A percentile compares a stretch with the other conserved stretches of the same genome.
Conservation (phyloP, 345 rosid genomes). For the Sisymbrium altissimum region DNA sequence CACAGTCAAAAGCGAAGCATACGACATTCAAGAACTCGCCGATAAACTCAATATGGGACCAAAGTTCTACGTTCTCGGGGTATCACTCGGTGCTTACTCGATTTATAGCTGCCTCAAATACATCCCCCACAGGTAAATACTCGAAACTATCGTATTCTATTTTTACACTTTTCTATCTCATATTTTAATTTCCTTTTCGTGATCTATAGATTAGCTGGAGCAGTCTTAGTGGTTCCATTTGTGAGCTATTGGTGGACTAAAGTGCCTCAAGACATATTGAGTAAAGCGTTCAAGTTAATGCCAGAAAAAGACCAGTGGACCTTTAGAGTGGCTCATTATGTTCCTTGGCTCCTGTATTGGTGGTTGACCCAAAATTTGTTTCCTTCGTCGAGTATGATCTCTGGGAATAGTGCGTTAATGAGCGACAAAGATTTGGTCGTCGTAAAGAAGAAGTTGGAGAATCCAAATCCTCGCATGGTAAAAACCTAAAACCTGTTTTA, state of each 20-base stretch:
- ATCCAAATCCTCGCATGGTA: conserved; percentile 53
- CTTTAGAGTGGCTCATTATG: conserved; percentile 55
- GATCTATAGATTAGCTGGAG: conserved; percentile 58
- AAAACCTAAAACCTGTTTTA: neutral
- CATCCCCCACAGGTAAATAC: conserved; percentile 57
- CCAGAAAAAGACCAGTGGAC: conserved; percentile 51
- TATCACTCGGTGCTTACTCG: conserved; percentile 79
- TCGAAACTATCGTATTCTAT: neutral
- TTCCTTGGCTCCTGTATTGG: conserved; percentile 81
- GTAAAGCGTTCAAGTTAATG: conserved; percentile 36
- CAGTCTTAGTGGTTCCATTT: conserved; percentile 65
- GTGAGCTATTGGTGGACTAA: conserved; percentile 85
- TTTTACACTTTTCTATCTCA: neutral
- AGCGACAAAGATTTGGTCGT: conserved; percentile 47
- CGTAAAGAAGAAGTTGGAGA: conserved; percentile 34
- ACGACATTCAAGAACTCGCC: conserved; percentile 77
- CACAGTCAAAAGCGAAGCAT: conserved; percentile 73
- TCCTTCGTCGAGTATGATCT: conserved; percentile 46
- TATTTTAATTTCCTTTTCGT: neutral
- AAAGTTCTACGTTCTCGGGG: conserved; percentile 67
- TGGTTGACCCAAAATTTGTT: conserved; percentile 89
- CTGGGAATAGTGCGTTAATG: conserved; percentile 42
- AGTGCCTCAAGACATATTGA: conserved; percentile 52
- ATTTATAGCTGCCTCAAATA: conserved; percentile 72
- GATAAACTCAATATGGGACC: conserved; percentile 73